Conservation (phyloP, 2,329 filamentous ascomycete species). For the Verticillium dahliae region DNA sequence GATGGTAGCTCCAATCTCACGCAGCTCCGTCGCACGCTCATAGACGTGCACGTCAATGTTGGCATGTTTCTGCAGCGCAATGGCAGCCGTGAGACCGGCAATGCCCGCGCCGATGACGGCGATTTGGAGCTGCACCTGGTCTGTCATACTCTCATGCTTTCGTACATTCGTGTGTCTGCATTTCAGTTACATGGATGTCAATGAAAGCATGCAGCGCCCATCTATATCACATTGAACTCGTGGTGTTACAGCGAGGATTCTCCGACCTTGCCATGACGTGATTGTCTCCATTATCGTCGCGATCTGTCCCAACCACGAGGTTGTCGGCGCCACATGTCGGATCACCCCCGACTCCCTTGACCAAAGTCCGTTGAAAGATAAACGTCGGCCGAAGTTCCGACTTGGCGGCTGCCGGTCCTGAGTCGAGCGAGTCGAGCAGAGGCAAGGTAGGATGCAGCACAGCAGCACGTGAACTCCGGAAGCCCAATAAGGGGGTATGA, state of each 20-base stretch:
- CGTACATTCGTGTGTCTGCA: neutral
- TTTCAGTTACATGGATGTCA: neutral
- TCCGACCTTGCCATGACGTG: neutral
- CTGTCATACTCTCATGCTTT: constrained; percentile 1
- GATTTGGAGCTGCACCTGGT: constrained; percentile 25
- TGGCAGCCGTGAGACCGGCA: constrained; percentile 39
- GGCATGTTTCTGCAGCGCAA: constrained; percentile 33
- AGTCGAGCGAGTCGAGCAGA: neutral
- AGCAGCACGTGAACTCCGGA: neutral
- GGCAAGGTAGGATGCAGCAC: neutral
- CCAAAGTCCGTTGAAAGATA: neutral
- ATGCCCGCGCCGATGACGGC: constrained; percentile 45
- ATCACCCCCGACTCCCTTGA: neutral
- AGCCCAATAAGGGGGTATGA: neutral
- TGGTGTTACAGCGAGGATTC: neutral
- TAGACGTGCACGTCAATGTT: constrained; percentile 40
- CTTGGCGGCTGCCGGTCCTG: neutral
- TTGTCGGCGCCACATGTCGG: neutral
- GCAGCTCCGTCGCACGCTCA: constrained; percentile 38
- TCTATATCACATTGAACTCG: neutral
- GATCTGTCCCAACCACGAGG: neutral
- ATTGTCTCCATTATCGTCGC: neutral
- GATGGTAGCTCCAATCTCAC: constrained; percentile 40
- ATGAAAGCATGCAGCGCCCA: neutral
- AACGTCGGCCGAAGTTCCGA: neutral